Evolutionary conservation across 441 rosid species (phyloP), one percentile per base, ranked within the genome.

Genomic region (Populus hybrid): DNA sequence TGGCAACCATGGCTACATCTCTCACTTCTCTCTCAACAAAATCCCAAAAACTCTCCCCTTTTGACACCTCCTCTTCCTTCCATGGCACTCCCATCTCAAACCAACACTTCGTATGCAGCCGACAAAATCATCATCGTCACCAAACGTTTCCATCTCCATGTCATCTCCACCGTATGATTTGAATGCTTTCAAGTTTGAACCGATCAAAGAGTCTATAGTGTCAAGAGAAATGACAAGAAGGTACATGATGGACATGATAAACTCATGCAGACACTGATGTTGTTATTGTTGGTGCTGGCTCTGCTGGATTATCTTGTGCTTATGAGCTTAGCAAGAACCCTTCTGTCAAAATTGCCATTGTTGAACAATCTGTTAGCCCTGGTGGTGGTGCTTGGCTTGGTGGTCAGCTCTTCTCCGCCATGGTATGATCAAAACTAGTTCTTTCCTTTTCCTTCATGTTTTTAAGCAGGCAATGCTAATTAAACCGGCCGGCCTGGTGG

Each of bases 371-470:
- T 23, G 98, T 94, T 69, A 92, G 94, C 82, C 98, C 97, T 7
- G 98, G 97, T 5, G 97, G 98, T 69, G 98, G 98, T 42, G 94
- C 97, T 1, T 92, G 97, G 98, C 94, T 94, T 59, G 94, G 98
- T 63, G 96, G 98, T 57, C 97, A 94, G 86, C 97, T 94, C 81
- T 94, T 94, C 90, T 94, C 98, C 75, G 92, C 98, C 80, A 94
- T 94, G 98, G 97, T 94, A 85, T 50, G 19, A 80, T 72, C n/a
- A 30, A 23, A 53, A 0, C 57, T 50, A 50, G 6, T 1, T 53
- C 61, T 53, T 53, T 2, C 61, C n/a, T 18, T 53, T 2, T 53
- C 61, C 61, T 18, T 53, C n/a, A 5, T 53, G n/a, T 18, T 18
- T 0, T 53, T 1, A 6, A 1, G 61, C 61, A 53, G 6, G 9